phyloP scores from a whole-genome alignment of 176 grass and related monocot genomes.

The Triticum timopheevii region DNA sequence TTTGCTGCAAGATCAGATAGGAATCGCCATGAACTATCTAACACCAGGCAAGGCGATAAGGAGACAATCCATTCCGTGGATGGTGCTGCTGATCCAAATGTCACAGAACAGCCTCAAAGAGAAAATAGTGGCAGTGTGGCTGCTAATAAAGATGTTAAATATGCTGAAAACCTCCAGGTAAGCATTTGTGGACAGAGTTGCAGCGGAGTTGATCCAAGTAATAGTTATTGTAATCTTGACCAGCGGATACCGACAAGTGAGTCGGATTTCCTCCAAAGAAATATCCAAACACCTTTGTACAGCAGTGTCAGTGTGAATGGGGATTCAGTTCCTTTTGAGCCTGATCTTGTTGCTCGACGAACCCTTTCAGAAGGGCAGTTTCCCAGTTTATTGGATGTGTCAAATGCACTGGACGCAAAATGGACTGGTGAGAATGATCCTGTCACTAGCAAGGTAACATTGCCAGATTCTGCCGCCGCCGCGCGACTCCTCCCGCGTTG shows the following conservation, averaged over 20 bases:
- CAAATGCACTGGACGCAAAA: conserved; percentile 79
- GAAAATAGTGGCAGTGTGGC: conserved; percentile 30
- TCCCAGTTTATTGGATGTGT: conserved; percentile 66
- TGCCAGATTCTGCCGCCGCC: conserved; percentile 25
- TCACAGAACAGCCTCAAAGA: conserved; percentile 46
- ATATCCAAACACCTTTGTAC: conserved; percentile 44
- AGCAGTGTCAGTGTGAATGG: conserved; percentile 62
- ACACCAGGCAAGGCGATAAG: conserved; percentile 43
- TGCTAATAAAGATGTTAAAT: conserved; percentile 33
- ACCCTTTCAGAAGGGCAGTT: conserved; percentile 90
- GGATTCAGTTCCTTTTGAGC: conserved; percentile 51
- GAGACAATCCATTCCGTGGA: conserved; percentile 42
- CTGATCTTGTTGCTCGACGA: conserved; percentile 60
- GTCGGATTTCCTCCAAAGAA: conserved; percentile 48
- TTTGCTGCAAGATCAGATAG: conserved; percentile 55
- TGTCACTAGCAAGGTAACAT: conserved; percentile 30
- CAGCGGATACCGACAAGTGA: conserved; percentile 33
- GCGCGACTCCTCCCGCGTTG: no score
- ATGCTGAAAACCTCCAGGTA: conserved; percentile 40
- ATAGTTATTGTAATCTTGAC: conserved; percentile 27
- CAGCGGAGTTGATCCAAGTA: conserved; percentile 25
- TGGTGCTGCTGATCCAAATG: conserved; percentile 44
- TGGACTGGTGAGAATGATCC: conserved; percentile 78
- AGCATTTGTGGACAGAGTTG: conserved; percentile 27
- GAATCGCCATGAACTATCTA: conserved; percentile 35